Conservation (phyloP, 2,329 filamentous ascomycete species). For the Elsinoe ampelina region DNA sequence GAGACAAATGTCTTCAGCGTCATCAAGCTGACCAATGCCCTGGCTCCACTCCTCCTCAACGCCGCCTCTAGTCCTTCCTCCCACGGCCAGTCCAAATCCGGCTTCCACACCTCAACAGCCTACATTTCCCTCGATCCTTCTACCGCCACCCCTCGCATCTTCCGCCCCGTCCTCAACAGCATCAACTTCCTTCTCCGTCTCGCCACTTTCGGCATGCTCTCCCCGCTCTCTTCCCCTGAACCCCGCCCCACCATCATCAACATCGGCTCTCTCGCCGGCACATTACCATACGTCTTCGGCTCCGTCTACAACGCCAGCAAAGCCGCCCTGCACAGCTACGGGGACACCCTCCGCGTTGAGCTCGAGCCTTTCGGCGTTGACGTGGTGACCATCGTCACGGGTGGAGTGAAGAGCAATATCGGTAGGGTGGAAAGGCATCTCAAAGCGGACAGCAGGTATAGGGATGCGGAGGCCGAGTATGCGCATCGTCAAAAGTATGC, state of each 20-base stretch:
- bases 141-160: neutral
- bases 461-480: conserved; percentile 45
- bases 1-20: conserved; percentile 50
- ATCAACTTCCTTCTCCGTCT: conserved; percentile 16
- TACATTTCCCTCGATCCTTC: conserved; percentile 7
- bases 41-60: conserved; percentile 44
- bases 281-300: conserved; percentile 36
- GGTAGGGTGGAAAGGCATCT: conserved; percentile 43
- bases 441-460: conserved; percentile 41
- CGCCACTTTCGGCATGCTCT: conserved; percentile 1
- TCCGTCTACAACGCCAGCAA: conserved; percentile 49
- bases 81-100: conserved; percentile 20
- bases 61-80: conserved; percentile 16
- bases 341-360: conserved; percentile 50
- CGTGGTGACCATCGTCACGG: conserved; percentile 45
- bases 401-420: conserved; percentile 52
- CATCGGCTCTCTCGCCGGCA: conserved; percentile 36
- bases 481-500: conserved; percentile 43
- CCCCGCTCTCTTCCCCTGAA: neutral
- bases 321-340: conserved; percentile 50
- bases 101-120: conserved; percentile 15
- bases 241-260: conserved; percentile 26
- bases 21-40: conserved; percentile 49
- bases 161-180: conserved; percentile 10
- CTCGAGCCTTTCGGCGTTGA: conserved; percentile 42